Evolutionary conservation across 2,329 filamentous ascomycete species (phyloP).

Genomic region (Cladosporium austrohemisphaericum): DNA sequence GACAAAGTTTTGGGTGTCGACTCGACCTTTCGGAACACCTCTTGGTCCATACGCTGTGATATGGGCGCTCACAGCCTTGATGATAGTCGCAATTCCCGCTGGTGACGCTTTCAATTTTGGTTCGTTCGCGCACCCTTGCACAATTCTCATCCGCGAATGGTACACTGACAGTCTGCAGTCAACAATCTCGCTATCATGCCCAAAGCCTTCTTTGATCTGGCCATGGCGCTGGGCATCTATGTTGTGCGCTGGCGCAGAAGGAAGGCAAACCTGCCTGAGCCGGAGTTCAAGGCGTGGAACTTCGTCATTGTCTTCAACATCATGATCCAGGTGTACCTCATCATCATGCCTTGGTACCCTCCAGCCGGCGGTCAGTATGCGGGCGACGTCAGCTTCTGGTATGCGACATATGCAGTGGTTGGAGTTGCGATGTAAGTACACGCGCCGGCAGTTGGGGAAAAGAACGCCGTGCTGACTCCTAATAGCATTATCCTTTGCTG

Average conservation of each 20-base stretch:
- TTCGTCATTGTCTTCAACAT: constrained; percentile 57
- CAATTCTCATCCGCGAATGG: no score
- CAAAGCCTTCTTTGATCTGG: constrained; percentile 53
- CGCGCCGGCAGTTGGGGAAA: constrained; percentile 38
- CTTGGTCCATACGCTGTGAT: constrained; percentile 57
- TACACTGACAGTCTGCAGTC: constrained; percentile 25
- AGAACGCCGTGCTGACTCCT: neutral
- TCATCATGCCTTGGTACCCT: constrained; percentile 72
- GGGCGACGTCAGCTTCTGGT: constrained; percentile 70
- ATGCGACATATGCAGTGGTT: constrained; percentile 63
- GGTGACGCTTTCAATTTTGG: constrained; percentile 63
- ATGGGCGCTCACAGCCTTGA: constrained; percentile 55
- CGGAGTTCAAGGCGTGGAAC: constrained; percentile 59
- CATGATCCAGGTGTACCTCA: constrained; percentile 56
- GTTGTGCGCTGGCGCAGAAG: constrained; percentile 55
- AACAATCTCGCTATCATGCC: constrained; percentile 55
- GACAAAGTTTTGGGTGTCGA: constrained; percentile 60
- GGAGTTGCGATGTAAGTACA: constrained; percentile 59
- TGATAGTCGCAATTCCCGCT: constrained; percentile 58
- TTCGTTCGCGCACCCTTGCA: neutral
- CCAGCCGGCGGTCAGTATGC: constrained; percentile 57
- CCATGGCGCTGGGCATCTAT: constrained; percentile 56
- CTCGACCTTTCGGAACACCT: constrained; percentile 60
- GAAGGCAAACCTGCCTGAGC: constrained; percentile 45
- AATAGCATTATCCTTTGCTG: constrained; percentile 50